Conservation (phyloP, 2,329 filamentous ascomycete species). For the Monilinia laxa region DNA sequence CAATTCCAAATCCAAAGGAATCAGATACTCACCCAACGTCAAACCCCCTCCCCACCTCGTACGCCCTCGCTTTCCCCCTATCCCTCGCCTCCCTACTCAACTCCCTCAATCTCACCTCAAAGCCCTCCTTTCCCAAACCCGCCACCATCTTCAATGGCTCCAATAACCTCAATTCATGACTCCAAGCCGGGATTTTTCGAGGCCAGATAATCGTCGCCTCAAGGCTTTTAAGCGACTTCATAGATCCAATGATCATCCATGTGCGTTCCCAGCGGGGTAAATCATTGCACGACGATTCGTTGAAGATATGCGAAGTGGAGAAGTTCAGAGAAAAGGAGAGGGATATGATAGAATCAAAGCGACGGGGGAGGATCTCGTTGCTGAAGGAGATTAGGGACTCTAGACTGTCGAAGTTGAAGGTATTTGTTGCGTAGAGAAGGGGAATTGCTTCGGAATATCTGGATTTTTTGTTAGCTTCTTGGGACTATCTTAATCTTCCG, state of each 20-base stretch:
- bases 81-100: conserved; percentile 14
- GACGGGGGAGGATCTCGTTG: conserved; percentile 29
- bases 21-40: neutral
- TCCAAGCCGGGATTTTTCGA: conserved; percentile 19
- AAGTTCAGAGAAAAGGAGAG: conserved; percentile 31
- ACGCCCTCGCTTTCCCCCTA: conserved; percentile 22
- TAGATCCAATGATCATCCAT: conserved; percentile 31
- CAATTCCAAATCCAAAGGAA: neutral
- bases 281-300: conserved; percentile 26
- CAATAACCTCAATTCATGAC: conserved; percentile 28
- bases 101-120: conserved; percentile 28
- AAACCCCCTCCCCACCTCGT: conserved; percentile 15
- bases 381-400: conserved; percentile 32
- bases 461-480: neutral
- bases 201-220: conserved; percentile 29
- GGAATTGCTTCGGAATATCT: conserved; percentile 34
- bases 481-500: neutral
- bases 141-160: conserved; percentile 29
- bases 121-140: conserved; percentile 19
- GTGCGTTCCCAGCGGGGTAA: conserved; percentile 30
- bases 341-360: conserved; percentile 31
- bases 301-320: conserved; percentile 17
- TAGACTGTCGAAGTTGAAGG: conserved; percentile 34
- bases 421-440: conserved; percentile 34
- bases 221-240: conserved; percentile 26